Percentiles rank a stretch among this genome's conserved stretches.
Conservation (phyloP, 1,139 yeast genomes). For the Candida buenavistaensis region DNA sequence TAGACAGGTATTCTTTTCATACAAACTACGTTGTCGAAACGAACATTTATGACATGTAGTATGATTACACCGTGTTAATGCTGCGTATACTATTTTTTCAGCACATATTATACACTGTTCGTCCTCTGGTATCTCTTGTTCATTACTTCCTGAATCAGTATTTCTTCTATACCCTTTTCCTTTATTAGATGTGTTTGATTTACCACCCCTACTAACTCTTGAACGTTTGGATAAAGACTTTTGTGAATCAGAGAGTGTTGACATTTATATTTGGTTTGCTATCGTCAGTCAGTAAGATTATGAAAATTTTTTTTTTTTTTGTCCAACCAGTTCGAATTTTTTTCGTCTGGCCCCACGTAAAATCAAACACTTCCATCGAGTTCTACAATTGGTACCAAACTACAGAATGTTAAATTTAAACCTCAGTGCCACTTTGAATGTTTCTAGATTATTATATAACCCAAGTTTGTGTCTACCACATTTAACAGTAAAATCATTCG, state of each 20-base stretch:
- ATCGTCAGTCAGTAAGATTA: background rate
- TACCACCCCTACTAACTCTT: slow-evolving; percentile 21
- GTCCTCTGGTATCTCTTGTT: slow-evolving; percentile 30
- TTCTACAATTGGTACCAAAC: background rate
- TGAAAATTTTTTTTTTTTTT: too few species aligned
- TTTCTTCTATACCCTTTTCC: slow-evolving; percentile 20
- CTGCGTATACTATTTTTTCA: slow-evolving; percentile 58
- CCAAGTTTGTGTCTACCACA: slow-evolving; percentile 77
- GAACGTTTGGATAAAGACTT: slow-evolving; percentile 14
- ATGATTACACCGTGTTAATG: slow-evolving; percentile 83
- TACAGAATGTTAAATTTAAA: slow-evolving; percentile 41
- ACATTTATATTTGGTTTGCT: slow-evolving; percentile 3
- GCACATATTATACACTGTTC: slow-evolving; percentile 82
- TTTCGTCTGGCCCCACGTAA: too few species aligned
- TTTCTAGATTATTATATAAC: slow-evolving; percentile 55
- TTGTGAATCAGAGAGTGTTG: background rate
- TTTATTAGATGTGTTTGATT: background rate
- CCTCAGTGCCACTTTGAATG: slow-evolving; percentile 73
- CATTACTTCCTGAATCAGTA: too few species aligned
- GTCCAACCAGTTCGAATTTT: too few species aligned
- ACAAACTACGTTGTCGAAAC: slow-evolving; percentile 79
- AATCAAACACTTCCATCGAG: background rate
- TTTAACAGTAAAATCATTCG: slow-evolving; percentile 61
- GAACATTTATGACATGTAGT: slow-evolving; percentile 81
- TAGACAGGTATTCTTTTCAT: slow-evolving; percentile 71